Base-by-base conservation (phyloP, 2,329 filamentous ascomycete species). In the Myriosclerotinia scirpicola region DNA sequence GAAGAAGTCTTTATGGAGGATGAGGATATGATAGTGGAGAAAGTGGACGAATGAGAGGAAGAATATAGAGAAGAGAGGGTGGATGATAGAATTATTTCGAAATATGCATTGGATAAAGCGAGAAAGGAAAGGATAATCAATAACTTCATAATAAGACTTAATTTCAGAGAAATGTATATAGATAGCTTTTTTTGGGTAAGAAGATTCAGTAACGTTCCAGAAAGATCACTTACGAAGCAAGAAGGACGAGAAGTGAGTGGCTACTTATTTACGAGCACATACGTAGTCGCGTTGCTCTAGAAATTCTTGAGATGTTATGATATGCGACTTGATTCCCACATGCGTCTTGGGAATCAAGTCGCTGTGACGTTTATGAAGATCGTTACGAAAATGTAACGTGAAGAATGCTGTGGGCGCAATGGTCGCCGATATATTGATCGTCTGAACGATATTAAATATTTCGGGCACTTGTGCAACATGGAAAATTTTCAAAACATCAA, bases 331-430 rank as follows among this genome's bases (percentile, higher is more conserved):
- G 20, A 26, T 26, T 26, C 26, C 26, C 26, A 26, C 3, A 26
- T 26, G 30, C 20, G 44, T 60, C 30, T 38, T 60, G 20, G n/a
- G n/a, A 60, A 48, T 17, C 26, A 38, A 48, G 17, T 50, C 42
- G 12, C 30, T 38, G 20, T 38, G 12, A 4, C 30, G 20, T 60
- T 30, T 30, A 26, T 38, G 44, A 36, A 20, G 26, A 48, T 59
- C 56, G 22, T 7, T 36, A 20, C 42, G 20, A 46, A 48, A 59
- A 22, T 22, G 20, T 50, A 22, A 36, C 44, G 56, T 60, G 59
- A 62, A 53, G 59, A 62, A 53, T 62, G 59, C 30, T 50, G 56
- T 38, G 34, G 44, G 42, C 30, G 44, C 42, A 60, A 60, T 7
- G 44, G 14, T 38, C 30, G 38, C 44, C 22, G 14, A 9, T n/a